phyloP scores from a whole-genome alignment of 169 alveolate genomes.

The Ichthyophthirius multifiliis region DNA sequence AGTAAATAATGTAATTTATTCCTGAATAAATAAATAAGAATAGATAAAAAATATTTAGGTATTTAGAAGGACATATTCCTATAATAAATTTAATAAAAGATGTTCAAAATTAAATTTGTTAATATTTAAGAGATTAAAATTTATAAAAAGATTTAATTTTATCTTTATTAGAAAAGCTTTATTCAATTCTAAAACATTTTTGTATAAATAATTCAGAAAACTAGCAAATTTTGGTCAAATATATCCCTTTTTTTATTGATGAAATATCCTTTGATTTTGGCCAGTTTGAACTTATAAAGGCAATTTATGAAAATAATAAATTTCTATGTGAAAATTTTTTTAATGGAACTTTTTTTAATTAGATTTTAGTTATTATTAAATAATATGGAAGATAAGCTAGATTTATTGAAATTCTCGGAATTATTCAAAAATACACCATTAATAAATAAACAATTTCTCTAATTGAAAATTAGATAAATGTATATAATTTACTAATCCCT shows the following conservation, averaged over 20 bases:
- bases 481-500: not conserved
- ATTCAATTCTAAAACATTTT: constrained; percentile 11
- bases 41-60: constrained; percentile 11
- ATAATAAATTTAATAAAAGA: constrained; percentile 28
- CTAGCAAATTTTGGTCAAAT: constrained; percentile 8
- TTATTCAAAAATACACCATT: not conserved
- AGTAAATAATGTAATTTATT: not conserved
- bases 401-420: not conserved
- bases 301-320: constrained; percentile 30
- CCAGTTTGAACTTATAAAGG: not conserved
- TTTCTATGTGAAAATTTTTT: constrained; percentile 20
- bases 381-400: constrained; percentile 18
- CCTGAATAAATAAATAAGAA: not conserved
- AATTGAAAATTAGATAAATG: not conserved
- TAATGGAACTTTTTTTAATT: not conserved
- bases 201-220: constrained; percentile 16
- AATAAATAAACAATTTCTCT: not conserved
- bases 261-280: constrained; percentile 38
- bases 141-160: not conserved
- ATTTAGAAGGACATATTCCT: constrained; percentile 33
- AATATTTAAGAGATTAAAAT: not conserved
- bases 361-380: not conserved
- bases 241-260: constrained; percentile 25
- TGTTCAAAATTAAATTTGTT: constrained; percentile 20
- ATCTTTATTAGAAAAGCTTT: constrained; percentile 12